These are phyloP conservation scores for Globisporangium ultimum DNA, from an alignment of 352 stramenopile genomes.

Conservation along the genomic window DNA sequence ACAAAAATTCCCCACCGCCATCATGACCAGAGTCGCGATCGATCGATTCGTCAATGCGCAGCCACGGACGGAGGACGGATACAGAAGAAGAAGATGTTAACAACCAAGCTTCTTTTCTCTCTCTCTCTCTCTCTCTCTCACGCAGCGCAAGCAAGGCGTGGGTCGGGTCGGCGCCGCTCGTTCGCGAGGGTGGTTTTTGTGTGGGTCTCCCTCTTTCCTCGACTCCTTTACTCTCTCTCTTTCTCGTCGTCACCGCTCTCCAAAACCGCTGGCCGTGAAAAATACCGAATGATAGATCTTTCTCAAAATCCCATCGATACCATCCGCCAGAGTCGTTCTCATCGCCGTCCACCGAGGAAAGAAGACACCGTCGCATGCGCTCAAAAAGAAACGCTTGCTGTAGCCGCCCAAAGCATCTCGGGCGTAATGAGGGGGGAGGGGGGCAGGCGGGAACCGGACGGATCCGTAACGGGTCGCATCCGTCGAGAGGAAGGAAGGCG, in stretches of 20 bases:
- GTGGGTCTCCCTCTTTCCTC: neutral
- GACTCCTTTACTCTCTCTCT: neutral
- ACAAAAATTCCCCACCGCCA: constrained; percentile 14
- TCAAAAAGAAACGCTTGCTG: constrained; percentile 1
- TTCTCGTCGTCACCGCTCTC: neutral
- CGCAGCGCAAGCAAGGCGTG: constrained; percentile 16
- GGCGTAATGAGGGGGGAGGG: no score
- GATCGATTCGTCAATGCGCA: constrained; percentile 10
- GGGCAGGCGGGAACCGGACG: neutral
- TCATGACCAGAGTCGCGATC: constrained; percentile 14
- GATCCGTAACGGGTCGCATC: neutral
- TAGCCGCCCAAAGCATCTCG: no score
- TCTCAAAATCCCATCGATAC: neutral
- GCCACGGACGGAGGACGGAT: constrained; percentile 49
- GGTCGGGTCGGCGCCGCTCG: constrained; percentile 4
- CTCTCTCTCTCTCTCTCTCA: constrained; percentile 12
- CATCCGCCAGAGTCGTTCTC: neutral
- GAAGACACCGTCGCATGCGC: no score
- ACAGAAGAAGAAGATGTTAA: constrained; percentile 89
- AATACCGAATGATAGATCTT: neutral
- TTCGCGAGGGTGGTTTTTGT: constrained; percentile 3
- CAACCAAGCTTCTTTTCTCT: constrained; percentile 34
- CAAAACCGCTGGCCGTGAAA: neutral
- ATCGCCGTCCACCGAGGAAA: neutral
- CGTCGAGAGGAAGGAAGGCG: constrained; percentile 1